Conservation (phyloP, 306 rosid species). For the Sesbania bispinosa region DNA sequence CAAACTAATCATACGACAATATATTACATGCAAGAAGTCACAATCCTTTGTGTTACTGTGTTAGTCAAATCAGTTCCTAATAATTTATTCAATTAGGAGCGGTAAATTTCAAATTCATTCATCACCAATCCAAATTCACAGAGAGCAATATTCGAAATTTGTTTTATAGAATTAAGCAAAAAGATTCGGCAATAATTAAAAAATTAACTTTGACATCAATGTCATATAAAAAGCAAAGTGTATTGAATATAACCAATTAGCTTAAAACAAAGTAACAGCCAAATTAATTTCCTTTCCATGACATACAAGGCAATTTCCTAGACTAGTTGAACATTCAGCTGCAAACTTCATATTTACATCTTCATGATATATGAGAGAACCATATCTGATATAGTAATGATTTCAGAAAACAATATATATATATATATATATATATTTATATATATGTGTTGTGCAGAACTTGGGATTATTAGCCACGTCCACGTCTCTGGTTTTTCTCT, state of each 20-base stretch:
- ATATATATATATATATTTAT: no score
- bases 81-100: not conserved
- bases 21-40: not conserved
- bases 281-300: conserved; percentile 6
- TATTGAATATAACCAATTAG: not conserved
- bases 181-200: no score
- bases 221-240: not conserved
- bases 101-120: not conserved
- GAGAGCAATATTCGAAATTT: no score
- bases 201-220: no score
- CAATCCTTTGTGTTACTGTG: not conserved
- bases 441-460: not conserved
- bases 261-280: not conserved
- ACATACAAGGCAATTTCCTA: not conserved
- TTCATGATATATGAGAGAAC: not conserved
- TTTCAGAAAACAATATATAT: not conserved
- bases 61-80: not conserved
- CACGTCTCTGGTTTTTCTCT: no score
- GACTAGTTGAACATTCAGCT: not conserved
- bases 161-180: no score
- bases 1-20: not conserved
- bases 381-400: not conserved
- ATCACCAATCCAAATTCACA: no score
- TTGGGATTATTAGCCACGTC: not conserved
- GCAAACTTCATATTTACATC: not conserved